Conservation (phyloP, 331 rosid genomes). For the Cydonia oblonga region DNA sequence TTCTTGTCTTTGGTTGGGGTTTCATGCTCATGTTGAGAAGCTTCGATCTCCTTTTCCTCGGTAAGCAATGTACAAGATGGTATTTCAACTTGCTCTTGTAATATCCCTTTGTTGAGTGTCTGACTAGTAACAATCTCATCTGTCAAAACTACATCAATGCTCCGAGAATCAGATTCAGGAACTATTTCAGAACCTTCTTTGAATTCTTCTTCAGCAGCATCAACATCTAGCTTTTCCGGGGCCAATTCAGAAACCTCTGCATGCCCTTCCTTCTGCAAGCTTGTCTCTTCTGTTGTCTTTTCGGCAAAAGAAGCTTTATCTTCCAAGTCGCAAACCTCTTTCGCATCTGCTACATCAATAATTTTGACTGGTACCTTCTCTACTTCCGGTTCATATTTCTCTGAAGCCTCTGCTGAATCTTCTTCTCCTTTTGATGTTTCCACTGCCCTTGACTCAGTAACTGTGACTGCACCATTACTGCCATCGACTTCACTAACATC, state of each 20-base stretch:
- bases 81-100: slow-evolving; percentile 2
- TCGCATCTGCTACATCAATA: not conserved
- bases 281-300: not conserved
- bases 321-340: not conserved
- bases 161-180: not conserved
- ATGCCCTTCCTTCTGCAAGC: slow-evolving; percentile 11
- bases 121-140: not conserved
- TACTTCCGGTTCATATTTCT: not conserved
- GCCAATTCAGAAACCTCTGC: not conserved
- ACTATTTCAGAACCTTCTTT: not conserved
- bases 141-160: not conserved
- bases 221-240: not conserved
- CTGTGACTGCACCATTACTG: not conserved
- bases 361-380: not conserved
- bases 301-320: not conserved
- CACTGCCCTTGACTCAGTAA: no score
- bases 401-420: not conserved
- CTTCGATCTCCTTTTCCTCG: not conserved
- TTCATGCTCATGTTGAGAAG: not conserved
- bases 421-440: no score
- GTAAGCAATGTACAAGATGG: not conserved
- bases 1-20: not conserved
- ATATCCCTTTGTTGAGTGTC: not conserved
- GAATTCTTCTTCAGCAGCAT: not conserved
- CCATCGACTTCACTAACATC: not conserved